Evolutionary conservation across 768 basidiomycete genomes (phyloP), one percentile per base, ranked within the genome.

Genomic region (Auriscalpium microsporum): DNA sequence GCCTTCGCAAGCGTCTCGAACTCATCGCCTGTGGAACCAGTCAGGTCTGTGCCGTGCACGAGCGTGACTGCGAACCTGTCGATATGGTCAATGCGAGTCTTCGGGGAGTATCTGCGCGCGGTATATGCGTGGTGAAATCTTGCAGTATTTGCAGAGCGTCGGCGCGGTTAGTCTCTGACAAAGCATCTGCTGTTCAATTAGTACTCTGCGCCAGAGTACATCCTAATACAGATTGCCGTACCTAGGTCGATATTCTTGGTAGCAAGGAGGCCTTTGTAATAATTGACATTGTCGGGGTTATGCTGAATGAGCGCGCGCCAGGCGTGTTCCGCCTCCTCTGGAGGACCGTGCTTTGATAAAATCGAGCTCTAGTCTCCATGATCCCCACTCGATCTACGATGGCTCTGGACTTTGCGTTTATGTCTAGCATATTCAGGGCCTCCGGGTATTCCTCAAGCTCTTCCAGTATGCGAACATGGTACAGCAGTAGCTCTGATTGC

Each of bases 301-400:
- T 85, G 83, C 52, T 91, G 85, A 44, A 99, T 79, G 28, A 99
- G 73, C 0, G 78, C 75, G 36, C 80, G 76, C 87, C 92, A 98
- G 0, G 87, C 84, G 57, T 85, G 78, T 60, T 88, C 83, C 0
- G 96, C 90, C 48, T 90, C 84, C 5, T 82, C 77, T 13, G 75
- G 73, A 58, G 75, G 71, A 2, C 77, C 75, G 10, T 86, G 71
- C 63, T 84, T 85, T 36, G 82, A 77, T n/a, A 92, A 75, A 2
- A 96, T 67, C 87, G 86, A 2, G 94, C 94, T 77, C 86, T 74
- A 56, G 65, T 75, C 69, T 88, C 85, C 69, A 82, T 78, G 55
- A 87, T 78, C 9, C 81, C 72, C 3, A 80, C 81, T 19, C 82
- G 79, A 71, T 92, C 89, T 10, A 90, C 78, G 59, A 93, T 82